phyloP scores from a whole-genome alignment of 805 yeast genomes.

The Lachancea thermotolerans region DNA sequence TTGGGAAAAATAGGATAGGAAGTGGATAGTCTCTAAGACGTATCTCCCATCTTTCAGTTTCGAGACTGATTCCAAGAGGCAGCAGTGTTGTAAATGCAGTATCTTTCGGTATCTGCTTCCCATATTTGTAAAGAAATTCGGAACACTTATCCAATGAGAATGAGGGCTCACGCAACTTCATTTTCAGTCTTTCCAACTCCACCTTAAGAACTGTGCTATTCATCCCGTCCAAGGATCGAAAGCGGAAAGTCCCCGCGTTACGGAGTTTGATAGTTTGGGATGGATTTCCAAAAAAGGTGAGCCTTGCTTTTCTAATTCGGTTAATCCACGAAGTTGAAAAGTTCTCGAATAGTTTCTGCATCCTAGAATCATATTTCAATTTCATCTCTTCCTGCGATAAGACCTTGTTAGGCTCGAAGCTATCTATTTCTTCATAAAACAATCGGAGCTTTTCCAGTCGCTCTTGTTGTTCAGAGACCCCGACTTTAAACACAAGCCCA shows the following conservation, averaged over 20 bases:
- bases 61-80: constrained; percentile 42
- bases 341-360: constrained; percentile 24
- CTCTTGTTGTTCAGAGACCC: constrained; percentile 48
- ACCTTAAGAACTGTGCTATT: constrained; percentile 25
- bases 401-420: constrained; percentile 1
- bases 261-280: constrained; percentile 11
- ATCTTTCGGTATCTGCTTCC: constrained; percentile 48
- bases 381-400: no score
- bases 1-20: constrained; percentile 47
- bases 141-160: constrained; percentile 24
- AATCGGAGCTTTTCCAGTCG: constrained; percentile 37
- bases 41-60: constrained; percentile 38
- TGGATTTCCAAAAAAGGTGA: constrained; percentile 26
- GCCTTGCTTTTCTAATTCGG: constrained; percentile 28
- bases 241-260: neutral
- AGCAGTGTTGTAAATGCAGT: constrained; percentile 48
- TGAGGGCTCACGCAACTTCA: constrained; percentile 27
- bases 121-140: constrained; percentile 35
- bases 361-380: constrained; percentile 5
- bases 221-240: constrained; percentile 14
- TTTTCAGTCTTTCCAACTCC: constrained; percentile 18
- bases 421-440: constrained; percentile 19
- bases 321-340: constrained; percentile 38
- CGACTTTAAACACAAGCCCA: constrained; percentile 51
- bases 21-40: constrained; percentile 50